phyloP scores from a whole-genome alignment of 2,329 filamentous ascomycete species.

The Fusarium nelsonii region DNA sequence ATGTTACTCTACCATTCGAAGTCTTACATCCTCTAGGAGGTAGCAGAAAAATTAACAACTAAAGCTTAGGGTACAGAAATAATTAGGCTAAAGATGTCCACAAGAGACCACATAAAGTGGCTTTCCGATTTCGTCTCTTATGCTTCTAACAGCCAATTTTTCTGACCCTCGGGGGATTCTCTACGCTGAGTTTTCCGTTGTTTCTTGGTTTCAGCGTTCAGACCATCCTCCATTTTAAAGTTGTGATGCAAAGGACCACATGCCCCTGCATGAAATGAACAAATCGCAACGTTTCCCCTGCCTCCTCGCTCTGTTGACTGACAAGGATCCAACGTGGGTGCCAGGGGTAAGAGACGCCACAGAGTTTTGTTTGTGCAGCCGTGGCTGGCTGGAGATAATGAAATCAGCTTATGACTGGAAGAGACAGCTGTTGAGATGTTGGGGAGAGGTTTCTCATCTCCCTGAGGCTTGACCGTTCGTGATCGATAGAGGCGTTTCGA shows the following conservation, averaged over 20 bases:
- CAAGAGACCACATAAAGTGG: too few species aligned
- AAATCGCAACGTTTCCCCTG: slow-evolving; percentile 19
- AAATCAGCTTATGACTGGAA: background rate
- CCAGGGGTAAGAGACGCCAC: slow-evolving; percentile 31
- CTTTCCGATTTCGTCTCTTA: too few species aligned
- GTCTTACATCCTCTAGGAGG: background rate
- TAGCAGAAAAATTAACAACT: too few species aligned
- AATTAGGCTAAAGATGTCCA: too few species aligned
- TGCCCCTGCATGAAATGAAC: slow-evolving; percentile 42
- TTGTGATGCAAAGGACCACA: slow-evolving; percentile 24
- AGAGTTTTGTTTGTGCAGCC: slow-evolving; percentile 21
- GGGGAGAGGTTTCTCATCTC: background rate
- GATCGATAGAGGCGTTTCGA: slow-evolving; percentile 9
- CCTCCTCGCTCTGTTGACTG: slow-evolving; percentile 9
- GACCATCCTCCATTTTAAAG: slow-evolving; percentile 14
- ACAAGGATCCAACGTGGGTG: slow-evolving; percentile 32
- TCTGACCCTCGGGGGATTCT: background rate
- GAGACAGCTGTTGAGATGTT: background rate
- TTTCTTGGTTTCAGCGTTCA: slow-evolving; percentile 13
- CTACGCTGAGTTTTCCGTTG: slow-evolving; percentile 9
- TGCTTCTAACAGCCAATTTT: too few species aligned
- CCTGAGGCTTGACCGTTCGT: slow-evolving; percentile 23
- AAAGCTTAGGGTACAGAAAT: too few species aligned
- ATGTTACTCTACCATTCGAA: slow-evolving; percentile 24
- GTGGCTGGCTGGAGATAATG: slow-evolving; percentile 18